Base-by-base conservation (phyloP, 192 early-diverging fungal species). In the Dispira simplex region DNA sequence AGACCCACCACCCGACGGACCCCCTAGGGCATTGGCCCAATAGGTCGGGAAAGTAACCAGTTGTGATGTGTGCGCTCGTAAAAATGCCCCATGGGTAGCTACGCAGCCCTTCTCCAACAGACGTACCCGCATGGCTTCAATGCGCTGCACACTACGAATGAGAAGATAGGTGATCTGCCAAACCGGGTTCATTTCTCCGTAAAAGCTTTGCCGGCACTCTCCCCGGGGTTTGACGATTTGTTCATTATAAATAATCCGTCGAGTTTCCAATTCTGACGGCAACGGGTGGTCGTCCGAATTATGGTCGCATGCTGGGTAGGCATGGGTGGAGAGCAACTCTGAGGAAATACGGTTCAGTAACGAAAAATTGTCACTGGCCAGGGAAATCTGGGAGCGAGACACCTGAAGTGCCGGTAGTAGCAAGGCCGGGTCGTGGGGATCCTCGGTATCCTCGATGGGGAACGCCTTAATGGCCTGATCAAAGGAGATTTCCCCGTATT, bases 291-390 rank as follows among this genome's bases (percentile, higher is more conserved):
- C 79, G 8, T 82, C 75, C 64, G 79, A 81, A 3, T 75, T 81
- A 70, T 90, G 87, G 65, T 83, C 70, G 68, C 87, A 90, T 23
- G 79, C 82, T 21, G 85, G 82, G 60, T 83, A 75, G 66, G 80
- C 78, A 67, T 89, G 86, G 67, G 77, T 81, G n/a, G 82, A 78
- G 11, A 84, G 76, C 48, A 83, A 75, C 63, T 85, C 83, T 26
- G 71, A 77, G 25, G 82, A 86, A 57, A 88, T 75, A 60, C 83
- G 79, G 56, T 84, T 85, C 28, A 90, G 67, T 43, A 86, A 67
- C 47, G 79, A 81, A 55, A 87, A 90, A 44, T 71, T 69, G 8
- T 82, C 71, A 12, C 79, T 79, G 6, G 81, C 77, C 56, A 90
- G 71, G 47, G 80, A 73, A 45, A 86, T 74, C n/a, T 76, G 72